Percentiles rank a stretch among this genome's conserved stretches.
phyloP scores from a whole-genome alignment of 805 yeast genomes.

The Ogataea thermomethanolica region DNA sequence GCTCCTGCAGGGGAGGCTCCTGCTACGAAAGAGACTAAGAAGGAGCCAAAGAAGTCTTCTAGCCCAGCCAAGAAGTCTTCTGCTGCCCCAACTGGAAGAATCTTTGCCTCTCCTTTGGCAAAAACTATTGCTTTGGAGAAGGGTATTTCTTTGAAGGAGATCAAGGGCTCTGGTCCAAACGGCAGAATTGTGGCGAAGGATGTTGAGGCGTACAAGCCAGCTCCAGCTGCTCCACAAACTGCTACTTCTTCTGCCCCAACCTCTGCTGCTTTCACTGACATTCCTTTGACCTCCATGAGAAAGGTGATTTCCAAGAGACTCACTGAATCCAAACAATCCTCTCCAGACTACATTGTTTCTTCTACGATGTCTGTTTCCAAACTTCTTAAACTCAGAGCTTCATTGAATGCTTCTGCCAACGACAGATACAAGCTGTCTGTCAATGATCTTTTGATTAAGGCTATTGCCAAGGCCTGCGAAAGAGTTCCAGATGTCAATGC shows the following conservation, averaged over 20 bases:
- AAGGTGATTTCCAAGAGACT: conserved; percentile 88
- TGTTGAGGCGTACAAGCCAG: conserved; percentile 64
- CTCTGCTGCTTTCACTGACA: conserved; percentile 66
- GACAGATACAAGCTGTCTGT: conserved; percentile 89
- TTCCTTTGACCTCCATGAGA: conserved; percentile 89
- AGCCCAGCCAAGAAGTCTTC: conserved; percentile 13
- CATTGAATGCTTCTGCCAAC: conserved; percentile 79
- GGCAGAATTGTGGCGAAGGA: conserved; percentile 94
- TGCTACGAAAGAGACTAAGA: conserved; percentile 22
- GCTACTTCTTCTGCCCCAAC: conserved; percentile 41
- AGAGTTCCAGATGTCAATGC: conserved; percentile 94
- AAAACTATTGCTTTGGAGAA: conserved; percentile 88
- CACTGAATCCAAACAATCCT: conserved; percentile 74
- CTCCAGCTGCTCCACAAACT: conserved; percentile 38
- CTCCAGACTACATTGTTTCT: conserved; percentile 91
- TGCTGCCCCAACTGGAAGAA: conserved; percentile 50
- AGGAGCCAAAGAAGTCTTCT: conserved; percentile 3
- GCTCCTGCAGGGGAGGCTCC: conserved; percentile 3
- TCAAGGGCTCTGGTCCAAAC: conserved; percentile 90
- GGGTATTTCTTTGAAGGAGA: conserved; percentile 80
- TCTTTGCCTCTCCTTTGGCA: conserved; percentile 93
- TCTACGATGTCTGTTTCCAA: conserved; percentile 84
- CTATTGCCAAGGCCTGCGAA: conserved; percentile 83
- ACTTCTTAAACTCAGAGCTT: conserved; percentile 85
- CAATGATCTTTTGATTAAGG: conserved; percentile 92